These are phyloP conservation scores for Emericellopsis terricola DNA, from an alignment of 495 filamentous ascomycete genomes.

Conservation along the genomic window DNA sequence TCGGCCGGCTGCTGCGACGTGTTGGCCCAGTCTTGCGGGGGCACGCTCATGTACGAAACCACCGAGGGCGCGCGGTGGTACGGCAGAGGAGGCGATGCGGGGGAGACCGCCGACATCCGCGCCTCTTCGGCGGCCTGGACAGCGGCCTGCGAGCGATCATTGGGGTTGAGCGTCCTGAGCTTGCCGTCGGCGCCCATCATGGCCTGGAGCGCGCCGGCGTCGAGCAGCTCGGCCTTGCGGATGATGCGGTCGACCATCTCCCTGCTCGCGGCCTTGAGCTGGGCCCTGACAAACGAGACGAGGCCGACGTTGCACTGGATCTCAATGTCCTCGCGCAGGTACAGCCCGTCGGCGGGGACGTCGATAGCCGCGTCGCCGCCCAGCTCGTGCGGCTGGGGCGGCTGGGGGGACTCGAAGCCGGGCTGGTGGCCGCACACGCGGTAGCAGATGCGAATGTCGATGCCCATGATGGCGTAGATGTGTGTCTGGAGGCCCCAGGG, in stretches of 20 bases:
- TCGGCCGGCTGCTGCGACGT: no score
- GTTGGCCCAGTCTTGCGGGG: no score
- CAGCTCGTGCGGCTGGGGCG: conserved; percentile 36
- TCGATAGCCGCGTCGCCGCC: conserved; percentile 26
- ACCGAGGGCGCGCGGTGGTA: no score
- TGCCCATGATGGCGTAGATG: conserved; percentile 44
- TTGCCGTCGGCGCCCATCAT: conserved; percentile 35
- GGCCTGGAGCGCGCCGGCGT: conserved; percentile 25
- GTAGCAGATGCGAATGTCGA: conserved; percentile 32
- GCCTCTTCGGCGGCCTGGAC: no score
- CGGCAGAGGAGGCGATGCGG: no score
- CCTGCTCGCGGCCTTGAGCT: conserved; percentile 44
- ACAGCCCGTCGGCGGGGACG: conserved; percentile 44
- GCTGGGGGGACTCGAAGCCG: conserved; percentile 38
- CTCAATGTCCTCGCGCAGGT: conserved; percentile 57
- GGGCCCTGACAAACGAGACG: conserved; percentile 48
- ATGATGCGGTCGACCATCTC: conserved; percentile 50
- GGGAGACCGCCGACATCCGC: no score
- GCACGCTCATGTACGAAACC: no score
- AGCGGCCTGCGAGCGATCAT: conserved; percentile 17
- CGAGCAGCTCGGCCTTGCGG: conserved; percentile 40
- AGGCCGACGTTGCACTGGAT: conserved; percentile 55
- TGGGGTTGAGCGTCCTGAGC: conserved; percentile 29
- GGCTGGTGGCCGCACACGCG: conserved; percentile 41
- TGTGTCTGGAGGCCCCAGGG: conserved; percentile 56